Evolutionary conservation across 2,329 filamentous ascomycete species (phyloP).

Genomic region (Epichloe scottii): DNA sequence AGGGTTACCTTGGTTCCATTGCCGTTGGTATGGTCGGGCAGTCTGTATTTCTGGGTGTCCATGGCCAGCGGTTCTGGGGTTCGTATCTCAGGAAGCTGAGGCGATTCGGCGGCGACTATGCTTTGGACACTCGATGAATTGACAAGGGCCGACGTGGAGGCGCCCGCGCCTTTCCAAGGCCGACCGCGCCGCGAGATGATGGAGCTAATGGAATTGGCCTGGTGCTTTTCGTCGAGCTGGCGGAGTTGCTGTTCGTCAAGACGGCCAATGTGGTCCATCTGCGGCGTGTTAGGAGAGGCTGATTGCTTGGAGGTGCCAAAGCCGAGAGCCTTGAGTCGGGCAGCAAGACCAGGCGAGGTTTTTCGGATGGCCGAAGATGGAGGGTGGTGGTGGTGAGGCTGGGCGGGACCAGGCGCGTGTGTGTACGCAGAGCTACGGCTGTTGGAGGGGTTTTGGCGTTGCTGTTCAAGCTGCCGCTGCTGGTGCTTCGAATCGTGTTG

Average conservation of each 20-base stretch:
- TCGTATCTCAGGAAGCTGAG: constrained; percentile 38
- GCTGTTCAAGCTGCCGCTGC: constrained; percentile 3
- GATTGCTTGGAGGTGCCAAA: constrained; percentile 36
- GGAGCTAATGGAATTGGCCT: constrained; percentile 37
- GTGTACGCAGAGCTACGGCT: constrained; percentile 10
- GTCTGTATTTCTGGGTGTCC: constrained; percentile 62
- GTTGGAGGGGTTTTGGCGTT: constrained; percentile 1
- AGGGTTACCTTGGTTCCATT: constrained; percentile 53
- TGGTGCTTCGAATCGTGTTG: constrained; percentile 1
- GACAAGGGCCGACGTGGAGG: constrained; percentile 18
- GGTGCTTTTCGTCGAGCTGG: constrained; percentile 51
- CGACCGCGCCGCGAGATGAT: constrained; percentile 53
- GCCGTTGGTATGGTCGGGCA: constrained; percentile 57
- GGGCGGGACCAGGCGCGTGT: constrained; percentile 11
- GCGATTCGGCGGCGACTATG: constrained; percentile 19
- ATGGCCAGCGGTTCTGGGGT: constrained; percentile 41
- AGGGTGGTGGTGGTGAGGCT: constrained; percentile 12
- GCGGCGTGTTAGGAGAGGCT: constrained; percentile 14
- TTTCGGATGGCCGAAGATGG: constrained; percentile 33
- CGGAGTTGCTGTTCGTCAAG: constrained; percentile 59
- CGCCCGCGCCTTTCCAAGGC: constrained; percentile 57
- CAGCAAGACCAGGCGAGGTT: constrained; percentile 51
- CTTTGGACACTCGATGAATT: constrained; percentile 10
- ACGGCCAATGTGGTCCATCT: constrained; percentile 45
- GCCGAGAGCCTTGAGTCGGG: constrained; percentile 51